Percentiles rank a stretch among this genome's conserved stretches.
These are phyloP conservation scores for Haplographium delicatum DNA, from an alignment of 495 filamentous ascomycete species.

Conservation along the genomic window DNA sequence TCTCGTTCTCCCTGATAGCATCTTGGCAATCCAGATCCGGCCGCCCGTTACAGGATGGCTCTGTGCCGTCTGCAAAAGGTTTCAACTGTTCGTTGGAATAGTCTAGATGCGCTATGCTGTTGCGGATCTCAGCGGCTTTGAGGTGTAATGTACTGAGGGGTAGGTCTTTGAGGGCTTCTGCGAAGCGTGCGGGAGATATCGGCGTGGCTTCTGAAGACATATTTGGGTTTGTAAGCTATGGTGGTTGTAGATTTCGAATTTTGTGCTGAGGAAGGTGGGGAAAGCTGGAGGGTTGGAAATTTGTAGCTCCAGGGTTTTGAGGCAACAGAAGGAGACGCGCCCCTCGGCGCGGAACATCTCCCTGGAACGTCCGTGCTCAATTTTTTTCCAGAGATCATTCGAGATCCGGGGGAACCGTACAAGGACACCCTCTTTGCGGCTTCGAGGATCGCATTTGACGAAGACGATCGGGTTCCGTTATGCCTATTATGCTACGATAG, in stretches of 20 bases:
- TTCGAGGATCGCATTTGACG: too few species aligned
- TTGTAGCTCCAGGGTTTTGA: neutral
- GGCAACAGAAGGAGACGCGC: slow-evolving; percentile 10
- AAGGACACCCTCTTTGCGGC: too few species aligned
- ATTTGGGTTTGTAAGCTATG: neutral
- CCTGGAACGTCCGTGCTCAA: slow-evolving; percentile 3
- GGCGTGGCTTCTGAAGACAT: slow-evolving; percentile 32
- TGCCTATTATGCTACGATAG: slow-evolving; percentile 19
- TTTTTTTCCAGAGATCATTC: neutral
- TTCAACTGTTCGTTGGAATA: slow-evolving; percentile 71
- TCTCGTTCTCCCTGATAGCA: slow-evolving; percentile 69
- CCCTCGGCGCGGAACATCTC: slow-evolving; percentile 1
- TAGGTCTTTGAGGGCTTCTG: slow-evolving; percentile 67
- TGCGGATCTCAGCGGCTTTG: slow-evolving; percentile 78
- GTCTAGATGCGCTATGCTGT: slow-evolving; percentile 74
- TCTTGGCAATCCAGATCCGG: slow-evolving; percentile 63
- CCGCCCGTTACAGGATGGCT: slow-evolving; percentile 34
- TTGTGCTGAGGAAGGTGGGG: neutral
- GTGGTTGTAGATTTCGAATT: neutral
- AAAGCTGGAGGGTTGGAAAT: neutral
- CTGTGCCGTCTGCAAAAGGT: slow-evolving; percentile 45
- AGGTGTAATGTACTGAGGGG: slow-evolving; percentile 65
- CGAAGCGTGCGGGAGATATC: slow-evolving; percentile 59
- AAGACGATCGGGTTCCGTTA: neutral
- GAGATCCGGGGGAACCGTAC: neutral